phyloP scores from a whole-genome alignment of 441 rosid genomes.

The Mallotus repandus region DNA sequence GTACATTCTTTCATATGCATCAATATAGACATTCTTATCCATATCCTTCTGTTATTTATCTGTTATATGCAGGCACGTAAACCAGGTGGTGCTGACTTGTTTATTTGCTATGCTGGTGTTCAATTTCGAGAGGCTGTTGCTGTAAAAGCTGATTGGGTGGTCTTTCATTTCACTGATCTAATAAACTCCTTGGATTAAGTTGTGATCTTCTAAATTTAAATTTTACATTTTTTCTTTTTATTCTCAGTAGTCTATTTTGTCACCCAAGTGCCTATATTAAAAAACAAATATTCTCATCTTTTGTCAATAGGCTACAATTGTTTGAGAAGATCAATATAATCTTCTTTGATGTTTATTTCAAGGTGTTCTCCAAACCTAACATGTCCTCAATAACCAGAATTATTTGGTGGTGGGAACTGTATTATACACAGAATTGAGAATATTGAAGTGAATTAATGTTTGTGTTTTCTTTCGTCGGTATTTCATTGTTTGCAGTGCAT shows the following conservation, averaged over 20 bases:
- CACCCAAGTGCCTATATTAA: neutral
- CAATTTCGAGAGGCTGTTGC: constrained; percentile 84
- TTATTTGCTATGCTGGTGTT: constrained; percentile 84
- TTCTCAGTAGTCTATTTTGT: neutral
- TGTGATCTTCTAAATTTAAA: neutral
- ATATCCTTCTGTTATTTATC: neutral
- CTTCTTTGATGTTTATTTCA: neutral
- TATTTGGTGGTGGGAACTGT: neutral
- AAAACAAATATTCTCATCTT: neutral
- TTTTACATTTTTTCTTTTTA: neutral
- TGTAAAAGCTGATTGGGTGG: constrained; percentile 87
- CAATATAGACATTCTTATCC: neutral
- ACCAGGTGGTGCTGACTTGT: constrained; percentile 88
- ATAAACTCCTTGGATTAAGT: constrained; percentile 51
- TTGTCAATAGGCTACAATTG: neutral
- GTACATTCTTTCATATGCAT: neutral
- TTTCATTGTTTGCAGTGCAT: neutral
- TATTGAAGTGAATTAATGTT: too few species aligned
- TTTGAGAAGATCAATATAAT: neutral
- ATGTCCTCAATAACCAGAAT: neutral
- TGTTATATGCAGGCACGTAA: constrained; percentile 56
- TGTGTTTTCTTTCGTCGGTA: neutral
- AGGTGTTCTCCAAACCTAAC: neutral
- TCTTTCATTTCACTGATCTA: constrained; percentile 57
- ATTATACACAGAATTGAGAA: neutral